These are phyloP conservation scores for Metschnikowia arizonensis DNA, from an alignment of 805 yeast genomes.

Conservation along the genomic window DNA sequence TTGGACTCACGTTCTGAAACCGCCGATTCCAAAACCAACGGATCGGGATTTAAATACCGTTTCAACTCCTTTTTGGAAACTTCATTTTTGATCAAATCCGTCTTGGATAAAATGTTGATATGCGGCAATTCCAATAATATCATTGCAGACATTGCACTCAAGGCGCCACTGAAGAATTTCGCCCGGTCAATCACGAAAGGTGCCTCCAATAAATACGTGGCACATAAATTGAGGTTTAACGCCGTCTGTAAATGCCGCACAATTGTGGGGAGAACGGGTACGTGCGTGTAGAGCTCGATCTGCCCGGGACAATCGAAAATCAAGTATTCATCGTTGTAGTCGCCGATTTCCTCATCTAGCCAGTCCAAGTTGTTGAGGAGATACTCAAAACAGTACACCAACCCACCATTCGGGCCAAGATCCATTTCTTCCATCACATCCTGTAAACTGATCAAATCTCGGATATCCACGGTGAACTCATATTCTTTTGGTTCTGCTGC, in stretches of 20 bases:
- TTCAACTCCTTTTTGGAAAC: conserved; percentile 73
- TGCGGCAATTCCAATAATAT: conserved; percentile 92
- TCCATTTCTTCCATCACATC: conserved; percentile 95
- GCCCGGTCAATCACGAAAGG: conserved; percentile 88
- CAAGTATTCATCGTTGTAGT: conserved; percentile 87
- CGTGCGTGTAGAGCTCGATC: conserved; percentile 89
- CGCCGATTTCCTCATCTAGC: conserved; percentile 97
- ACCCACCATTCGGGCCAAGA: conserved; percentile 92
- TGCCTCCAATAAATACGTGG: conserved; percentile 88
- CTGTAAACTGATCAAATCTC: conserved; percentile 83
- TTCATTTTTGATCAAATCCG: conserved; percentile 80
- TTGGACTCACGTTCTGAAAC: conserved; percentile 9
- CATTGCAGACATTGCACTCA: conserved; percentile 98
- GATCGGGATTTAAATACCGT: conserved; percentile 87
- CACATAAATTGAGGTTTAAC: conserved; percentile 84
- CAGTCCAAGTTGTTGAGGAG: conserved; percentile 87
- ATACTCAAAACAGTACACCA: conserved; percentile 91
- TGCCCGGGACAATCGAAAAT: conserved; percentile 98
- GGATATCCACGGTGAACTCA: conserved; percentile 87
- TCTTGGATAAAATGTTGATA: conserved; percentile 80
- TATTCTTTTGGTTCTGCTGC: conserved; percentile 93
- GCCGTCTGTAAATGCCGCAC: conserved; percentile 78
- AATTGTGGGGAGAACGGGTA: conserved; percentile 87
- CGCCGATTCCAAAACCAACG: conserved; percentile 52
- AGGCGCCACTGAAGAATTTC: conserved; percentile 91